A percentile compares a stretch with the other conserved stretches of the same genome.
phyloP scores from a whole-genome alignment of 495 filamentous ascomycete species.

The Aspergillus funiculosus region DNA sequence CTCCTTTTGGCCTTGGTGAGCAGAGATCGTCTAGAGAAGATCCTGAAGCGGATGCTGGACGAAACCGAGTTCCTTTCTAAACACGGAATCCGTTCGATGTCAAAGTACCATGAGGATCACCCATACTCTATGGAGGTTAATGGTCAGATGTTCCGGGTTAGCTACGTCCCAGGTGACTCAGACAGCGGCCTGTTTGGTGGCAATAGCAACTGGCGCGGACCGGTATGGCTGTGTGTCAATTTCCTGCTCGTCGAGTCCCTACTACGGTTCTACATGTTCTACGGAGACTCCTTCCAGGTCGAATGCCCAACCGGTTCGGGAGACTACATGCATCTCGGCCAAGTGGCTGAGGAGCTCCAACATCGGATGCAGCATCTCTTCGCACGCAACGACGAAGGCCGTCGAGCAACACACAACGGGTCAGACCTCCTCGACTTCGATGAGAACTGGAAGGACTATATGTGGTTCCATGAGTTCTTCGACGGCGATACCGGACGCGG shows the following conservation, averaged over 20 bases:
- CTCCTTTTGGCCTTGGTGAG: slow-evolving; percentile 82
- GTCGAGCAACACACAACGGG: slow-evolving; percentile 76
- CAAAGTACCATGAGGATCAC: slow-evolving; percentile 84
- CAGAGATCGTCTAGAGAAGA: slow-evolving; percentile 78
- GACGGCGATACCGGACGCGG: slow-evolving; percentile 88
- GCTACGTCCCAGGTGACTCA: slow-evolving; percentile 89
- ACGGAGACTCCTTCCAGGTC: slow-evolving; percentile 78
- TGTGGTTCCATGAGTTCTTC: slow-evolving; percentile 98
- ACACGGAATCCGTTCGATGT: slow-evolving; percentile 87
- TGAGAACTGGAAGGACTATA: slow-evolving; percentile 83
- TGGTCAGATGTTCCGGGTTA: slow-evolving; percentile 79
- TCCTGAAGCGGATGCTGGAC: slow-evolving; percentile 85
- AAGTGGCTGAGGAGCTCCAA: slow-evolving; percentile 94
- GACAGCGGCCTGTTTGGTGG: slow-evolving; percentile 91
- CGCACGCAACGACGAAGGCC: slow-evolving; percentile 72
- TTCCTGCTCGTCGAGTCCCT: slow-evolving; percentile 90
- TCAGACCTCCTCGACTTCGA: slow-evolving; percentile 84
- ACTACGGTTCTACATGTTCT: slow-evolving; percentile 91
- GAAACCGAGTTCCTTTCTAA: slow-evolving; percentile 88
- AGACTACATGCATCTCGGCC: slow-evolving; percentile 91
- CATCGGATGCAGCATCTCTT: slow-evolving; percentile 92
- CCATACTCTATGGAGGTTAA: slow-evolving; percentile 96
- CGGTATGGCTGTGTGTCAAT: slow-evolving; percentile 95
- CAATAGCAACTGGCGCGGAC: slow-evolving; percentile 94
- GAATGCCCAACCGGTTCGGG: slow-evolving; percentile 94